Evolutionary conservation across 129 eudicot species (phyloP), one percentile per base, ranked within the genome.

Genomic region (Lonicera japonica): DNA sequence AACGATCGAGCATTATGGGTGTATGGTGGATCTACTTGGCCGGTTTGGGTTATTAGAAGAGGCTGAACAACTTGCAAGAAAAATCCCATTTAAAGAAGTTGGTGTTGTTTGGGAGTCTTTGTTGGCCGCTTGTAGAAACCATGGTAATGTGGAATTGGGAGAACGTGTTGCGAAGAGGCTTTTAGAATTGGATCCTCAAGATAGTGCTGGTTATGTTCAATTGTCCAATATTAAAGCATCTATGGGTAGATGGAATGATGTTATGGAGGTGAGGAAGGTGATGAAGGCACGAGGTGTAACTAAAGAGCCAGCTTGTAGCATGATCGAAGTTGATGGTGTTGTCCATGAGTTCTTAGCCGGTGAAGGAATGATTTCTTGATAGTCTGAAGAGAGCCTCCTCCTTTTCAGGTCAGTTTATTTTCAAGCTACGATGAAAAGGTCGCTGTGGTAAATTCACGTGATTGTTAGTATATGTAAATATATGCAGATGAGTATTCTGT

Each of bases 21-120:
- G 82, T 41, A 71, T 80, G 75, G 86, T 80, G 4, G 86, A 80
- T 38, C 69, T 81, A 54, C 71, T 81, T 55, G 82, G 86, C 48
- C 77, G 77, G 52, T 70, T 62, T 29, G 86, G 86, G 15, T 50
- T 73, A 76, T 58, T 81, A 45, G 56, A 68, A 15, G 79, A 77
- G 74, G 86, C 80, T 29, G 70, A 76, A 63, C 60, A 34, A 40
- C 64, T 81, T 62, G 76, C 80, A 0, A 65, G 36, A n/a, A 54
- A 68, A 40, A 68, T 73, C 60, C 64, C 75, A 4, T 25, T 47
- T 17, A 34, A 76, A 65, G 74, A 80, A 56, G 40, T 73, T 56
- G 67, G 43, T 52, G 69, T 73, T 5, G 43, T 76, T 48, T 80
- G 79, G 82, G 76, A 69, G 73, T 68, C 86, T 16, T 79, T 80